Percentiles rank a stretch among this genome's conserved stretches.
phyloP scores from a whole-genome alignment of 2,329 filamentous ascomycete genomes.

The Endocalyx cinctus region DNA sequence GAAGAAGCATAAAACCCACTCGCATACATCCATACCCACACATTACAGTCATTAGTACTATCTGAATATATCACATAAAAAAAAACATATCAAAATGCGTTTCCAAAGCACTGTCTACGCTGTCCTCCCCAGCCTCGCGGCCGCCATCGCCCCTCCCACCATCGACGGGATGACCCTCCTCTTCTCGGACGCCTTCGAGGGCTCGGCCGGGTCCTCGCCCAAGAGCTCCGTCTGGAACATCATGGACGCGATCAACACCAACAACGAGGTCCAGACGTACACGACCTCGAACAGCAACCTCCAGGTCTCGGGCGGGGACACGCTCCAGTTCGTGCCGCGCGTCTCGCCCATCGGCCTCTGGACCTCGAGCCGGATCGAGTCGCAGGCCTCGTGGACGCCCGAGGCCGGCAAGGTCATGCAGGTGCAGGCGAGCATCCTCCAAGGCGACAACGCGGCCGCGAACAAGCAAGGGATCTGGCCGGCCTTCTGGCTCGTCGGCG shows the following conservation, averaged over 20 bases:
- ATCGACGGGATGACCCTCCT: slow-evolving; percentile 21
- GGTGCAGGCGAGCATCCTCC: slow-evolving; percentile 41
- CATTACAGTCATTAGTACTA: no score
- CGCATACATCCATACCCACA: no score
- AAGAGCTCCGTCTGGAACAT: slow-evolving; percentile 21
- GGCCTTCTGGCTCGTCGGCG: slow-evolving; percentile 54
- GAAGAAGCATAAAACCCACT: slow-evolving; percentile 1
- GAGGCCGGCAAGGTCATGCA: slow-evolving; percentile 39
- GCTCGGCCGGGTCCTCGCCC: slow-evolving; percentile 19
- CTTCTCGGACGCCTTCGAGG: slow-evolving; percentile 25
- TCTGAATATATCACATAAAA: no score
- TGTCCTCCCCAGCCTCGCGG: slow-evolving; percentile 21
- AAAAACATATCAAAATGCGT: slow-evolving; percentile 27
- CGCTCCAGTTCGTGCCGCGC: slow-evolving; percentile 48
- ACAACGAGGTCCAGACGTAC: slow-evolving; percentile 50
- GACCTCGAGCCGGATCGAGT: slow-evolving; percentile 53
- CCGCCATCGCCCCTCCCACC: slow-evolving; percentile 23
- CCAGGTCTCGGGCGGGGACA: slow-evolving; percentile 44
- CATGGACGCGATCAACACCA: slow-evolving; percentile 37
- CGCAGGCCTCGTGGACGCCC: slow-evolving; percentile 42
- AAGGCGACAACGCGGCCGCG: slow-evolving; percentile 34
- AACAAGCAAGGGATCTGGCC: slow-evolving; percentile 54
- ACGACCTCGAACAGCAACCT: slow-evolving; percentile 41
- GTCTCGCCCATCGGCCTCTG: slow-evolving; percentile 36
- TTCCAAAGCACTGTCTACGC: slow-evolving; percentile 21